Base-by-base conservation (phyloP, 2,329 filamentous ascomycete species). In the Thermothelomyces thermophilus region DNA sequence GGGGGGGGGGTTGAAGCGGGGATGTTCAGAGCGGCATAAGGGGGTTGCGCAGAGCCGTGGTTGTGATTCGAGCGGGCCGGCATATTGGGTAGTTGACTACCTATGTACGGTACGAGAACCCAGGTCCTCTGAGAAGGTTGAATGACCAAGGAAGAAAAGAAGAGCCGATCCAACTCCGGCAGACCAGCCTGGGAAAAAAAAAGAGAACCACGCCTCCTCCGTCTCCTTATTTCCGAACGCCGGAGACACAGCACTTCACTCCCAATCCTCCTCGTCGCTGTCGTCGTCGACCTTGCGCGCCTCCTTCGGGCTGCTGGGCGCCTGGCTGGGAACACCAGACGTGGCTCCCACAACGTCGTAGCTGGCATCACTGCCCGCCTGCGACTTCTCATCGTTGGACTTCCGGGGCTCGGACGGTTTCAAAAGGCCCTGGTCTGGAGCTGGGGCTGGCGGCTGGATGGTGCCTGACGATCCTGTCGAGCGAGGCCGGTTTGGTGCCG, bases 361-460 rank as follows among this genome's bases (percentile, higher is more conserved):
- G 70, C 90, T 95, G 16, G 88, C 88, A 61, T 98, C 93, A 65
- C 91, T 96, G 62, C 93, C 93, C 7, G 90, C 83, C 59, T 93
- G 87, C 22, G 87, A 94, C 66, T 91, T 90, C 66, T 90, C 86
- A 63, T 95, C 90, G 62, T 94, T 86, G 22, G 90, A 94, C 62
- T 77, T 81, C 41, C 87, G 83, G 16, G 82, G 72, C 59, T 86
- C 80, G 26, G 71, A 69, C 22, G 83, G 76, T 67, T 88, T 88
- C 41, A 81, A 71, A n/a, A 63, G 64, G 39, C 63, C 62, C 53
- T 70, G 55, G 56, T 62, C 24, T 26, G 24, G 9, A 26, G 24
- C 24, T 58, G 50, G 65, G 37, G 60, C 39, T 24, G 53, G 46
- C 31, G 77, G 75, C 43, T 83, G 77, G 55, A 83, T 78, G 5